Evolutionary conservation across 140 eudicot genomes (phyloP), one percentile per base, ranked within the genome.

Genomic region (Stevia rebaudiana): DNA sequence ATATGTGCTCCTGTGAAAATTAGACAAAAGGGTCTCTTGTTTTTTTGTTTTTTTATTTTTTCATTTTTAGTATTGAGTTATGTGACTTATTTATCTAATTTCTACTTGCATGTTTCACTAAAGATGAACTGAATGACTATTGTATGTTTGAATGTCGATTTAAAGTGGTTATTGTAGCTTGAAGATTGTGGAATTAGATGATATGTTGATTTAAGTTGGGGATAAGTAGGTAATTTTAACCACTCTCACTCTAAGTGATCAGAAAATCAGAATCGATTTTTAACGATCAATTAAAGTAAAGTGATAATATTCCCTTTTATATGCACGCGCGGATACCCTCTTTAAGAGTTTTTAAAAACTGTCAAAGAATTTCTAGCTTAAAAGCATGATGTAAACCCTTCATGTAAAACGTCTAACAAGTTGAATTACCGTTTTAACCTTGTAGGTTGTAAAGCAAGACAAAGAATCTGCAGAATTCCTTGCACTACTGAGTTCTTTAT

Each of bases 381-480:
- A 31, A 31, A 21, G 21, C 44, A 44, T 15, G 70, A 16, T 31
- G 57, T 53, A 21, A 10, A 51, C 22, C 33, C 11, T 19, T 10
- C 31, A 11, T 3, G 17, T 51, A 22, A 30, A 9, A 12, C 13
- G 37, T 66, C 62, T 51, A 51, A 50, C n/a, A 33, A 0, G 1
- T 13, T 67, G 10, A 28, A 68, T 68, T 68, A 8, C 58, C 2
- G 0, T 42, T 56, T 12, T 30, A 58, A 69, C 48, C 35, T 30
- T 69, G 47, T 44, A 86, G 95, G 68, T 86, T 44, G 81, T 78
- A 33, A 83, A 67, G 76, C 83, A 83, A 71, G 77, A 68, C 30
- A 74, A 86, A 67, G 90, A 83, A 63, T 73, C 87, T 67, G 61
- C 47, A 9, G 87, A 83, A 13, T 76, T 83, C 54, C 77, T 78